These are phyloP conservation scores for Amauroascus verrucosus DNA, from an alignment of 2,329 filamentous ascomycete genomes.

Conservation along the genomic window DNA sequence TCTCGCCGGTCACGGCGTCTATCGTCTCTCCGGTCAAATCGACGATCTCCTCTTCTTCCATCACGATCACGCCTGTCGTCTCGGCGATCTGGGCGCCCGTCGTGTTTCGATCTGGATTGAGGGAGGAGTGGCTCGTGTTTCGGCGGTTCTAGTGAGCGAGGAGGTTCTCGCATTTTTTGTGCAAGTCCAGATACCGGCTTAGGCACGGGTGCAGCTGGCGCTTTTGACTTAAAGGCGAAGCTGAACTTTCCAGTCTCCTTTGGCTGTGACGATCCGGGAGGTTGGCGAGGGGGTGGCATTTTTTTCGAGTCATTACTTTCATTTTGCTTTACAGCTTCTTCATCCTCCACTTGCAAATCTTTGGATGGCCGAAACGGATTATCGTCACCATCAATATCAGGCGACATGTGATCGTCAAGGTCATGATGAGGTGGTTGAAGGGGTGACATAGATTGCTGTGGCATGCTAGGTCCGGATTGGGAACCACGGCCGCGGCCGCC, in stretches of 20 bases:
- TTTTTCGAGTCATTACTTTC: constrained; percentile 35
- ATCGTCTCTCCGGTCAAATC: constrained; percentile 34
- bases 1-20: constrained; percentile 23
- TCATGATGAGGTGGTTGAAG: constrained; percentile 23
- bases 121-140: constrained; percentile 33
- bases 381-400: constrained; percentile 44
- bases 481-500: constrained; percentile 44
- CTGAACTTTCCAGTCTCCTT: constrained; percentile 64
- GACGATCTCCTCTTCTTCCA: constrained; percentile 31
- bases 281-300: constrained; percentile 46
- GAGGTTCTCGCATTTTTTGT: constrained; percentile 38
- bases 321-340: constrained; percentile 40
- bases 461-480: constrained; percentile 22
- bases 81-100: constrained; percentile 34
- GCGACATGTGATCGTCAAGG: constrained; percentile 27
- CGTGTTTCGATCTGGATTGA: constrained; percentile 31
- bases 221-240: constrained; percentile 82
- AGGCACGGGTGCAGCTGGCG: constrained; percentile 45
- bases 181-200: constrained; percentile 43
- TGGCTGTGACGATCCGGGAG: constrained; percentile 45
- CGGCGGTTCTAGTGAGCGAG: constrained; percentile 26
- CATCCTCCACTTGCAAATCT: constrained; percentile 56
- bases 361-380: constrained; percentile 55
- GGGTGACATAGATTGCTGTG: constrained; percentile 26
- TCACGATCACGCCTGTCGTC: constrained; percentile 33